Conservation (phyloP, 163 green algal genomes). For the Smithsoniella earleae region DNA sequence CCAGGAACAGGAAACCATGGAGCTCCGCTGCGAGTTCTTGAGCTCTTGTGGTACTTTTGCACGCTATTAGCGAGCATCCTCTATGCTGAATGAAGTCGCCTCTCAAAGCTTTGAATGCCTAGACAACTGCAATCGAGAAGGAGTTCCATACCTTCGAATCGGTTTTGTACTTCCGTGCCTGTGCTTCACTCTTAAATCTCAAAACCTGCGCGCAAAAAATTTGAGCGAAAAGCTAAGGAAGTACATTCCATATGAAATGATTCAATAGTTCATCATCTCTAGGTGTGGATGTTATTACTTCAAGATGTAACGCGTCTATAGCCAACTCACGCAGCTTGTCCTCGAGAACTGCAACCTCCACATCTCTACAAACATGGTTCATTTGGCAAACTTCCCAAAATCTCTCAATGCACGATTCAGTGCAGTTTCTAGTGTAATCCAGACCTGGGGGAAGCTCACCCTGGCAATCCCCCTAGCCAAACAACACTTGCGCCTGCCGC, state of each 20-base stretch:
- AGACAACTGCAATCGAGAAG: neutral
- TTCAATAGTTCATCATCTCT: too few relatives aligned
- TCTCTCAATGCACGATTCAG: neutral
- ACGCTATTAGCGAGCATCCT: constrained; percentile 7
- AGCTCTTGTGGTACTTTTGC: neutral
- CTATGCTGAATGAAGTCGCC: neutral
- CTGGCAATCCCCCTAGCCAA: neutral
- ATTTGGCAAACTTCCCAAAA: neutral
- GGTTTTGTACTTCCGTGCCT: too few relatives aligned
- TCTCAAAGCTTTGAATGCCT: neutral
- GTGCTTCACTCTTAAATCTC: too few relatives aligned
- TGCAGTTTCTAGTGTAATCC: neutral
- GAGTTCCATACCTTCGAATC: too few relatives aligned
- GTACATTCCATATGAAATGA: too few relatives aligned
- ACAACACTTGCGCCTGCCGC: neutral
- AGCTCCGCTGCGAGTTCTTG: neutral
- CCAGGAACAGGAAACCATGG: neutral
- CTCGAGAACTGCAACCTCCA: neutral
- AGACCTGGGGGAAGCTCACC: neutral
- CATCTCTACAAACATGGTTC: neutral
- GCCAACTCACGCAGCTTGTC: too few relatives aligned
- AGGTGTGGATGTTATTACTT: too few relatives aligned
- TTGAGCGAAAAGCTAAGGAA: neutral
- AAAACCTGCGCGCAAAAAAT: too few relatives aligned
- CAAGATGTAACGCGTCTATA: too few relatives aligned